Conservation (phyloP, 1,284 basidiomycete species). For the Microbotryum intermedium region DNA sequence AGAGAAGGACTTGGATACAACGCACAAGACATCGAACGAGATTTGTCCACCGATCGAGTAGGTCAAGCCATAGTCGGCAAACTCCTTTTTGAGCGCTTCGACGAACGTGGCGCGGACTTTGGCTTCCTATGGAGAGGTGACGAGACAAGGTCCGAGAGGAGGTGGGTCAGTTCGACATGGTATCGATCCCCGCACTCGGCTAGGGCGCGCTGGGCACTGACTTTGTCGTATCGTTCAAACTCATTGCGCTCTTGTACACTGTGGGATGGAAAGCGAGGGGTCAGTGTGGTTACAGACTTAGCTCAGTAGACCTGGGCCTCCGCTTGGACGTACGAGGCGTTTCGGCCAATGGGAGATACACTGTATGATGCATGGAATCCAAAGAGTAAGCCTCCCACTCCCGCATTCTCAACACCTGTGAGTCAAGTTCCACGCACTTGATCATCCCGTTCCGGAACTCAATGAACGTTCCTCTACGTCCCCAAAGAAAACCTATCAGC, state of each 20-base stretch:
- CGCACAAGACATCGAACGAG: conserved; percentile 78
- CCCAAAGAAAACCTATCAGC: neutral
- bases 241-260: conserved; percentile 68
- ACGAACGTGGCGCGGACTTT: conserved; percentile 68
- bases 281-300: too few relatives aligned
- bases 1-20: neutral
- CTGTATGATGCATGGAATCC: neutral
- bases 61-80: conserved; percentile 75
- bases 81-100: conserved; percentile 68
- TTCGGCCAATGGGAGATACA: conserved; percentile 92
- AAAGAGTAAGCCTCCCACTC: neutral
- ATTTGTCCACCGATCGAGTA: conserved; percentile 96
- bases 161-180: too few relatives aligned
- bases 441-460: conserved; percentile 98
- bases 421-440: conserved; percentile 45
- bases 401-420: neutral
- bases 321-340: conserved; percentile 67
- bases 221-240: conserved; percentile 73
- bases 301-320: too few relatives aligned
- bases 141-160: too few relatives aligned
- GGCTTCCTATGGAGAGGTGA: conserved; percentile 45
- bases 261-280: neutral
- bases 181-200: too few relatives aligned
- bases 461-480: conserved; percentile 76
- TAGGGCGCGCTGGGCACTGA: too few relatives aligned